A percentile compares a stretch with the other conserved stretches of the same genome.
Evolutionary conservation across 805 yeast species (phyloP).

Genomic region (Starmerella ratchasimensis): DNA sequence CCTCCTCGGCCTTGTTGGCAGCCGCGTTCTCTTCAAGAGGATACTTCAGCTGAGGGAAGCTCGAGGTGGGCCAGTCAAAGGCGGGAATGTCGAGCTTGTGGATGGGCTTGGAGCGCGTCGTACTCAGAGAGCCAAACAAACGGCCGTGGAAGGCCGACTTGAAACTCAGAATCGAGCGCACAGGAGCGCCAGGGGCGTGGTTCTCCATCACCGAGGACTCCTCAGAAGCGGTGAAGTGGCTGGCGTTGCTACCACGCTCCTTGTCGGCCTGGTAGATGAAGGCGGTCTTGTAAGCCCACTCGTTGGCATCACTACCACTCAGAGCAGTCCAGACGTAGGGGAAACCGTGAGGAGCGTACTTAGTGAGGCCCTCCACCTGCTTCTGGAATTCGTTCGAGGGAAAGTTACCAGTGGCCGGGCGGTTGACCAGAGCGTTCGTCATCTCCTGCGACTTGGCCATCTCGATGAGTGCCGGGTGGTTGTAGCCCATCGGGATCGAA

Average conservation of each 20-base stretch:
- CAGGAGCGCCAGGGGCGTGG: slow-evolving; percentile 78
- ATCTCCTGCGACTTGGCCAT: slow-evolving; percentile 57
- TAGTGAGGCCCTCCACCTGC: slow-evolving; percentile 44
- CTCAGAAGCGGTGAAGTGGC: slow-evolving; percentile 57
- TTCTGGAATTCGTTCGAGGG: slow-evolving; percentile 47
- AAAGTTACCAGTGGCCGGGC: slow-evolving; percentile 77
- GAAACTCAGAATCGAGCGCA: slow-evolving; percentile 72
- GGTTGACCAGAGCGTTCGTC: slow-evolving; percentile 60
- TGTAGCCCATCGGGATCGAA: slow-evolving; percentile 74
- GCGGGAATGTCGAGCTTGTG: slow-evolving; percentile 83
- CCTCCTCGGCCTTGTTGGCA: slow-evolving; percentile 64
- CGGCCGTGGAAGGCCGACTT: slow-evolving; percentile 90
- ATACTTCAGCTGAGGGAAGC: slow-evolving; percentile 71
- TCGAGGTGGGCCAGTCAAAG: slow-evolving; percentile 94
- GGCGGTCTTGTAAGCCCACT: slow-evolving; percentile 79
- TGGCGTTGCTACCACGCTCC: slow-evolving; percentile 44
- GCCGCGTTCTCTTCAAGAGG: slow-evolving; percentile 59
- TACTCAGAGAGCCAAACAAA: slow-evolving; percentile 78
- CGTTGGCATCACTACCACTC: slow-evolving; percentile 81
- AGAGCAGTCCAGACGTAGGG: slow-evolving; percentile 63
- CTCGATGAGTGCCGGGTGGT: slow-evolving; percentile 60
- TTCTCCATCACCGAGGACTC: slow-evolving; percentile 62
- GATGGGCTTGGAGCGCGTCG: slow-evolving; percentile 87
- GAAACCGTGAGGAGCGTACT: slow-evolving; percentile 70
- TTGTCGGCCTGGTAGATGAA: slow-evolving; percentile 63